Evolutionary conservation across 2,329 filamentous ascomycete genomes (phyloP).

Genomic region (Tolypocladium capitatum): DNA sequence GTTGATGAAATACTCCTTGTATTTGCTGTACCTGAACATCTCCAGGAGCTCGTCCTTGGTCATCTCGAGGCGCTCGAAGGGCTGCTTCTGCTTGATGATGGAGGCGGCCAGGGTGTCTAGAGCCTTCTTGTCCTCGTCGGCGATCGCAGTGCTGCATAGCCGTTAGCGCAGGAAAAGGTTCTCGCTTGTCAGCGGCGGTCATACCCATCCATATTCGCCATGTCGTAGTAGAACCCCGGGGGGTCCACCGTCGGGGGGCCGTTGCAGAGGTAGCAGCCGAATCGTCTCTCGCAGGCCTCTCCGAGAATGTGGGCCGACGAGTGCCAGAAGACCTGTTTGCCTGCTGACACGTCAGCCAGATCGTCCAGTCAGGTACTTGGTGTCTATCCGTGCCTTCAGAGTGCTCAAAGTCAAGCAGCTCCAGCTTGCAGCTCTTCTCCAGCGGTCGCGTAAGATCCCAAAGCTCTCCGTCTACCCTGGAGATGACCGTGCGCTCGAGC

Average conservation of each 20-base stretch:
- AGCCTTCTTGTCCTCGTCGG: constrained; percentile 73
- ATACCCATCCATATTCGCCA: constrained; percentile 46
- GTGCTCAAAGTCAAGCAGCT: constrained; percentile 67
- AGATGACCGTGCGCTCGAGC: constrained; percentile 76
- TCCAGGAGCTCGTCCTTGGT: constrained; percentile 85
- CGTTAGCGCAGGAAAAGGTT: constrained; percentile 7
- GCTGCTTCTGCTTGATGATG: constrained; percentile 93
- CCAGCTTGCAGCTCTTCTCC: constrained; percentile 74
- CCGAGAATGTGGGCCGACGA: constrained; percentile 92
- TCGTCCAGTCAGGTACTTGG: neutral
- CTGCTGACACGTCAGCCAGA: constrained; percentile 20
- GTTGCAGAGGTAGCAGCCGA: constrained; percentile 84
- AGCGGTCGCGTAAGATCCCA: constrained; percentile 91
- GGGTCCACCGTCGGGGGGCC: constrained; percentile 75
- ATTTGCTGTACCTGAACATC: constrained; percentile 95
- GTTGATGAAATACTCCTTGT: constrained; percentile 93
- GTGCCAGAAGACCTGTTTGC: constrained; percentile 96
- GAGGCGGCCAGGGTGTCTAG: constrained; percentile 68
- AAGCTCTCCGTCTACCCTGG: constrained; percentile 67
- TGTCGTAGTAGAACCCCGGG: constrained; percentile 88
- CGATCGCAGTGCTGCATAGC: constrained; percentile 50
- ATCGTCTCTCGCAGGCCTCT: constrained; percentile 81
- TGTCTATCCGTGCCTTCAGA: constrained; percentile 15
- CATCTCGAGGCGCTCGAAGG: constrained; percentile 78
- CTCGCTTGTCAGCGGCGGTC: neutral